Evolutionary conservation across 2,329 filamentous ascomycete species (phyloP), one percentile per base, ranked within the genome.

Genomic region (Arachnomyces sp.): DNA sequence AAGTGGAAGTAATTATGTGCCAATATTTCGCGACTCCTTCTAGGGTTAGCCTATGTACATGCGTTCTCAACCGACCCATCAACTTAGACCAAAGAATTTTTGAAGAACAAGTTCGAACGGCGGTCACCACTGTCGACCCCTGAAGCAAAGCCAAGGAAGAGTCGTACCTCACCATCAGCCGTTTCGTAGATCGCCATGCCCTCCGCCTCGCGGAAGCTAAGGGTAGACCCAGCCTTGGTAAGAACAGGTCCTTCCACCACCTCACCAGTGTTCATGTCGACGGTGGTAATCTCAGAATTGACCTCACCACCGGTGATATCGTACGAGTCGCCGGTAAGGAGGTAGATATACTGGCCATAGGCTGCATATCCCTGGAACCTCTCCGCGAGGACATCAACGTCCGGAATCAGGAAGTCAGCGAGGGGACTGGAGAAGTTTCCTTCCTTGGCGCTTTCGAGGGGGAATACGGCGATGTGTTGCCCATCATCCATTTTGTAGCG

Each of bases 101-200:
- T 52, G 29, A 50, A 51, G 32, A 52, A 51, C 33, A 52, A 28
- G 38, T 44, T 51, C 18, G 48, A 48, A 15, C 43, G 39, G 14
- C 48, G 44, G 38, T 49, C 45, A 4, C 48, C 43, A 25, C 5
- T 9, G 4, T 28, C 31, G 11, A 42, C 32, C 3, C 48, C 52
- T 2, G 47, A 52, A 3, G 52, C 53, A 45, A 52, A 52, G 12
- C 47, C 52, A 28, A 52, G 30, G 40, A 51, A 51, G 9, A 51
- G 37, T 3, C 49, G 31, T 29, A 50, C 49, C 28, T 52, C 44
- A 2, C 48, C 49, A 4, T 15, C 44, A 3, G 28, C 43, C 3
- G 48, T 52, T 32, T 46, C 13, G 39, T 53, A 53, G 8, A 53
- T 43, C 1, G 46, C 51, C 44, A 53, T 31, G 4, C 49, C 51